Conservation (phyloP, 306 rosid species). For the Ochetophila trinervis region DNA sequence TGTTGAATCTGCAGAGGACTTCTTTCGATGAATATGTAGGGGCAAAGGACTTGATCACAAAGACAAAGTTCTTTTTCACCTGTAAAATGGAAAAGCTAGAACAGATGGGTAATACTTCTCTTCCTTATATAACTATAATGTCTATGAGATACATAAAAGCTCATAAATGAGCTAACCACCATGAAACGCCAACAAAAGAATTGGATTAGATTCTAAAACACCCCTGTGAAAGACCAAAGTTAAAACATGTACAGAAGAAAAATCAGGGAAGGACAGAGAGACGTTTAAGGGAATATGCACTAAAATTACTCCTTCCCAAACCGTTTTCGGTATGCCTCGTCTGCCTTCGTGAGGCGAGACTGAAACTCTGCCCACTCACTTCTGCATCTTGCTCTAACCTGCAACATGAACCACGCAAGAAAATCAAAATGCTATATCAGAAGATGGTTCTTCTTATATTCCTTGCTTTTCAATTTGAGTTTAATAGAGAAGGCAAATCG, state of each 20-base stretch:
- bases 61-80: too few relatives aligned
- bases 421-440: not conserved
- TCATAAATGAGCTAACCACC: conserved; percentile 13
- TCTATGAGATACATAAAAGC: conserved; percentile 8
- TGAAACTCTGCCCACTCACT: conserved; percentile 92
- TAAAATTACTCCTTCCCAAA: conserved; percentile 31
- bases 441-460: not conserved
- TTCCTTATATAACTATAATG: conserved; percentile 3
- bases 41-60: too few relatives aligned
- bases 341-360: conserved; percentile 67
- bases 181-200: conserved; percentile 17
- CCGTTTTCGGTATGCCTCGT: conserved; percentile 45
- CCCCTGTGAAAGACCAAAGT: conserved; percentile 16
- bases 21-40: too few relatives aligned
- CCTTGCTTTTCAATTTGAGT: not conserved
- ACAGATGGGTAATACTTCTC: conserved; percentile 1
- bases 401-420: conserved; percentile 29
- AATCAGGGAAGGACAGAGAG: not conserved
- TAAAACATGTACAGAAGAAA: conserved; percentile 39
- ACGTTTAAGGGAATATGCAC: not conserved
- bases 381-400: conserved; percentile 89
- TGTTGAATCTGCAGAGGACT: too few relatives aligned
- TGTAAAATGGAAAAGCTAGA: not conserved
- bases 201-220: conserved; percentile 14
- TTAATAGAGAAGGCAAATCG: not conserved